These are phyloP conservation scores for Chlorella sorokiniana DNA, from an alignment of 139 green algal species.

Conservation along the genomic window DNA sequence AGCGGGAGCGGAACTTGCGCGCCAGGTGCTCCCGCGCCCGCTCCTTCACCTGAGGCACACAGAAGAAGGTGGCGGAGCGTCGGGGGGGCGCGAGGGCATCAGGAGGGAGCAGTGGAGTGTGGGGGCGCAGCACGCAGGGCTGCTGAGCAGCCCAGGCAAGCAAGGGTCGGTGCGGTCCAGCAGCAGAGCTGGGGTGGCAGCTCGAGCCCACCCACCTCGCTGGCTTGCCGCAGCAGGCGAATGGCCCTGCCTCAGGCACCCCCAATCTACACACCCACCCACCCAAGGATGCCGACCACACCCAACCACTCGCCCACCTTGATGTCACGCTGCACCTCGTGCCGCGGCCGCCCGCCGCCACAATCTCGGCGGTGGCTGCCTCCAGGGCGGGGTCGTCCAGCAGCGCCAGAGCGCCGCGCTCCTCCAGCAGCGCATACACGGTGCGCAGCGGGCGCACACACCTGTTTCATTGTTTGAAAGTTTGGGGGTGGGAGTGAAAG, in stretches of 20 bases:
- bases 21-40: constrained; percentile 73
- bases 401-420: constrained; percentile 53
- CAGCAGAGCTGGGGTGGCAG: too few relatives aligned
- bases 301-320: constrained; percentile 42
- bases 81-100: neutral
- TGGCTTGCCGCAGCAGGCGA: too few relatives aligned
- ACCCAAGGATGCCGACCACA: neutral
- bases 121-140: too few relatives aligned
- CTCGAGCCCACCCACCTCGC: too few relatives aligned
- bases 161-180: too few relatives aligned
- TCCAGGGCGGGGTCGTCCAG: constrained; percentile 79
- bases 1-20: constrained; percentile 58
- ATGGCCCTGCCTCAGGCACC: too few relatives aligned
- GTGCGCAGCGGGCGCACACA: constrained; percentile 72
- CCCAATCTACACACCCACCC: too few relatives aligned
- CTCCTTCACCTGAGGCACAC: constrained; percentile 73
- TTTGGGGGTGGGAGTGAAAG: neutral
- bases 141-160: too few relatives aligned
- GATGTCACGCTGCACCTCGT: constrained; percentile 82
- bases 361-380: constrained; percentile 85
- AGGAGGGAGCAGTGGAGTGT: neutral
- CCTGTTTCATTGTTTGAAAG: neutral
- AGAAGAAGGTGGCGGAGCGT: neutral
- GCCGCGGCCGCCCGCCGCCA: constrained; percentile 49
- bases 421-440: constrained; percentile 82